phyloP scores from a whole-genome alignment of 2,329 filamentous ascomycete genomes.

The Bimuria novae-zelandiae region DNA sequence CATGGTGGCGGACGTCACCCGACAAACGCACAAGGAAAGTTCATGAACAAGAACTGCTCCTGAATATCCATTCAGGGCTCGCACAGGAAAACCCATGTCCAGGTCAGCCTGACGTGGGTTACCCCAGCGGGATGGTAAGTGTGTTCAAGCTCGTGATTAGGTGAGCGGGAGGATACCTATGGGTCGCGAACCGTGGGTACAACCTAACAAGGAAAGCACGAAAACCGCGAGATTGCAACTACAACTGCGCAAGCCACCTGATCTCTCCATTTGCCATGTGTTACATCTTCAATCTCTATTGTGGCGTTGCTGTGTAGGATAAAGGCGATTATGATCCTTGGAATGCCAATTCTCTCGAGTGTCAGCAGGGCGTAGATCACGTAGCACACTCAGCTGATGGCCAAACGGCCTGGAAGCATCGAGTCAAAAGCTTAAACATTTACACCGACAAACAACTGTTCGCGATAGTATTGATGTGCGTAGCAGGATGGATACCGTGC shows the following conservation, averaged over 20 bases:
- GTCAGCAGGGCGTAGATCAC: conserved; percentile 6
- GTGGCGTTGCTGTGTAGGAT: neutral
- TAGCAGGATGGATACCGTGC: too few relatives aligned
- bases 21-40: neutral
- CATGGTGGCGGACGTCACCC: neutral
- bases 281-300: too few relatives aligned
- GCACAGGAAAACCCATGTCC: too few relatives aligned
- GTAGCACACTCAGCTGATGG: conserved; percentile 1
- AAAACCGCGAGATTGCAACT: neutral
- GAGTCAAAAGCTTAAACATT: neutral
- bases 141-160: too few relatives aligned
- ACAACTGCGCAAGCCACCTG: neutral
- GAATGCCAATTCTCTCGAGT: neutral
- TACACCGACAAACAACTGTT: neutral
- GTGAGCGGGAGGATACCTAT: too few relatives aligned
- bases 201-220: neutral
- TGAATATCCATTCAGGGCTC: too few relatives aligned
- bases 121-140: too few relatives aligned
- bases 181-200: too few relatives aligned
- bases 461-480: too few relatives aligned
- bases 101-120: too few relatives aligned
- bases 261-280: neutral
- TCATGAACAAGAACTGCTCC: too few relatives aligned
- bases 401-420: neutral
- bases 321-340: neutral